Percentiles rank a stretch among this genome's conserved stretches.
phyloP scores from a whole-genome alignment of 2,329 filamentous ascomycete genomes.

The Scolecobasidium constrictum region DNA sequence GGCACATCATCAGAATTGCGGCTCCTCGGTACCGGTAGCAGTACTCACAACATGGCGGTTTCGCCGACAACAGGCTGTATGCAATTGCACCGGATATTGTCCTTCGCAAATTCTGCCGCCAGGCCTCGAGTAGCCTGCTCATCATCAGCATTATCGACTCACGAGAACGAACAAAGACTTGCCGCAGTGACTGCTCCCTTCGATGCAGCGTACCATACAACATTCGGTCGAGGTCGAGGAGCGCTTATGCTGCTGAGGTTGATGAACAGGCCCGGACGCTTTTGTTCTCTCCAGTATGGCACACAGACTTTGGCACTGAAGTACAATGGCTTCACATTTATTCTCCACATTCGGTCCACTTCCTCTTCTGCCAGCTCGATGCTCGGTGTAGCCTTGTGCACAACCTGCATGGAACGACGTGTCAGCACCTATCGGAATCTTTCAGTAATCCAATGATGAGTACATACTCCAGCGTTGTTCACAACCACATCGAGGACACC shows the following conservation, averaged over 20 bases:
- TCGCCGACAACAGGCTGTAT: constrained; percentile 18
- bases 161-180: neutral
- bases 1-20: neutral
- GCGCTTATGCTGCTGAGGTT: constrained; percentile 19
- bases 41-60: constrained; percentile 17
- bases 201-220: constrained; percentile 19
- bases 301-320: constrained; percentile 17
- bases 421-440: no score
- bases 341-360: constrained; percentile 21
- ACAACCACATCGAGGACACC: constrained; percentile 16
- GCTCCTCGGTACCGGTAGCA: no score
- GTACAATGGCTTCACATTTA: constrained; percentile 21
- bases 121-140: constrained; percentile 13
- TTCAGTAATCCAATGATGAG: no score
- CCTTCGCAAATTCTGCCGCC: constrained; percentile 17
- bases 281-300: constrained; percentile 18
- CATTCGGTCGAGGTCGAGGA: constrained; percentile 15
- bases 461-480: constrained; percentile 15
- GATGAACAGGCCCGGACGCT: constrained; percentile 15
- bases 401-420: no score
- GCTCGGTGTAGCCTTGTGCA: constrained; percentile 15
- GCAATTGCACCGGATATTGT: constrained; percentile 17
- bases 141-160: neutral
- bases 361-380: constrained; percentile 17
- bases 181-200: constrained; percentile 18